Evolutionary conservation across 805 yeast genomes (phyloP), one percentile per base, ranked within the genome.

Genomic region (Candida vaughaniae): DNA sequence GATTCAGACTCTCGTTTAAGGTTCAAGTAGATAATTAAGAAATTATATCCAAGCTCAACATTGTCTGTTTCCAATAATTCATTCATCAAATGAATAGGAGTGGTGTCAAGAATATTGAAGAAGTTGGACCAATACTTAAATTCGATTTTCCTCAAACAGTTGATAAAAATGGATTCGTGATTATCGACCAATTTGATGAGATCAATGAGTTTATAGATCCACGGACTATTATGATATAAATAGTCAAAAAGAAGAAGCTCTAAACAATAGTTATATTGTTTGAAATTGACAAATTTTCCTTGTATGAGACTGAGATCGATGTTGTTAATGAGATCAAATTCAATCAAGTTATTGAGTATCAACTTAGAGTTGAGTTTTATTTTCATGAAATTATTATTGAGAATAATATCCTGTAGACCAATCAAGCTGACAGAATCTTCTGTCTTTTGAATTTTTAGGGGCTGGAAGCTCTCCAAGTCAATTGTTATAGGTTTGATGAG

Each of bases 91-190:
- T 62, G 61, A 11, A 73, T 58, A 2, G 81, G 82, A 0, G 70
- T 63, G 22, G 64, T 61, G 3, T 60, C 51, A 16, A 71, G 51
- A 16, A 64, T 57, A 3, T 52, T 45, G 48, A 77, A 77, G 39
- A 75, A 75, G n/a, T 51, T 53, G 4, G 56, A 35, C 85, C 85
- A 78, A 49, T 73, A 73, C 27, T 63, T 67, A 33, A 72, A 66
- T 48, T 78, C 85, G 11, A 77, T 78, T 42, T 78, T 78, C 22
- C 85, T 58, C 22, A 81, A 73, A 47, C 82, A 77, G 42, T 72
- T 75, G 31, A 76, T 62, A 36, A 67, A 69, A n/a, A 77, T 66
- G 12, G 35, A 37, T 33, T 56, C 56, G 16, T 39, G 28, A 16
- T 41, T 31, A 20, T 42, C 36, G 11, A 37, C 25, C 6, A 39